phyloP scores from a whole-genome alignment of 1,139 yeast species.

The Debaryomyces sp. region DNA sequence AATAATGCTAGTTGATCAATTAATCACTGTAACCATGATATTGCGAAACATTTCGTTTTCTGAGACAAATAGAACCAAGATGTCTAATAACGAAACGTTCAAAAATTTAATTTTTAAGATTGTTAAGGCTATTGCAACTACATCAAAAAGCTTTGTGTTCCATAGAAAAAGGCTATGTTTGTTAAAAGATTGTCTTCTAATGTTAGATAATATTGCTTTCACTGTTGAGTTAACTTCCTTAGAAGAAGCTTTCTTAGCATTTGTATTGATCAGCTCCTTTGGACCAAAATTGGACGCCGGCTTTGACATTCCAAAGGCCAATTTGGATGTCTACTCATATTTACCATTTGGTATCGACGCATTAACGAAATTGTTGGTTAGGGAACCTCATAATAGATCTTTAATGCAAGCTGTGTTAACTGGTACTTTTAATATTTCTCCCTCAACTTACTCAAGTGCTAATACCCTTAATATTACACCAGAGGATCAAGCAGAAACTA shows the following conservation, averaged over 20 bases:
- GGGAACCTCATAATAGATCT: slow-evolving; percentile 75
- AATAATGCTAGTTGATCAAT: slow-evolving; percentile 67
- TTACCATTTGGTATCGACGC: slow-evolving; percentile 82
- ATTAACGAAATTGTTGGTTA: slow-evolving; percentile 75
- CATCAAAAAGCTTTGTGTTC: slow-evolving; percentile 51
- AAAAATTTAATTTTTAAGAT: slow-evolving; percentile 54
- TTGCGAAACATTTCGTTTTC: slow-evolving; percentile 80
- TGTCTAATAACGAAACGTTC: slow-evolving; percentile 54
- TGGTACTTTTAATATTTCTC: slow-evolving; percentile 41
- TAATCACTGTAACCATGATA: slow-evolving; percentile 80
- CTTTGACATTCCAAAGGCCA: slow-evolving; percentile 57
- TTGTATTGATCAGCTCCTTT: slow-evolving; percentile 64
- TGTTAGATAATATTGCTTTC: slow-evolving; percentile 73
- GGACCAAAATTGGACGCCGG: slow-evolving; percentile 53
- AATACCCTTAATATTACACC: slow-evolving; percentile 26
- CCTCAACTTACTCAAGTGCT: slow-evolving; percentile 24
- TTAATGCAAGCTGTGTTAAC: slow-evolving; percentile 62
- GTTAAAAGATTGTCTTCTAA: slow-evolving; percentile 74
- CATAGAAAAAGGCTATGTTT: slow-evolving; percentile 66
- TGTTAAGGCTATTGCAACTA: slow-evolving; percentile 49
- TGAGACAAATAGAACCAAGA: slow-evolving; percentile 48
- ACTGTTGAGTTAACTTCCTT: slow-evolving; percentile 56
- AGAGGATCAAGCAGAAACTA: slow-evolving; percentile 34
- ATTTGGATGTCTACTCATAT: slow-evolving; percentile 67
- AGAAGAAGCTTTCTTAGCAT: slow-evolving; percentile 64